Conservation (phyloP, 768 basidiomycete species). For the Leucocoprinus birnbaumii region DNA sequence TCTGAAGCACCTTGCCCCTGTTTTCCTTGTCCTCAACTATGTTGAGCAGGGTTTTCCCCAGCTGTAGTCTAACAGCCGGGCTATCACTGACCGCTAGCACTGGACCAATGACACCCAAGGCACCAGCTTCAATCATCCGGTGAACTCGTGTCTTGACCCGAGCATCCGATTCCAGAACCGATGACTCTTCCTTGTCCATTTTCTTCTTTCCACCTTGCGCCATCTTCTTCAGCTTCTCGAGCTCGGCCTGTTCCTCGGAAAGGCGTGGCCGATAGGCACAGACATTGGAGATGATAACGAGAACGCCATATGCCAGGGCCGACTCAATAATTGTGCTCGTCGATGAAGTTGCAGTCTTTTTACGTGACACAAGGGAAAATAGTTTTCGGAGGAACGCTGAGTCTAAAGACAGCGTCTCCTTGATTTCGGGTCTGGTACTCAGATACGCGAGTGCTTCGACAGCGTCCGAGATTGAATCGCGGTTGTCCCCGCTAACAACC, state of each 20-base stretch:
- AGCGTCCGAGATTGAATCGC: conserved; percentile 52
- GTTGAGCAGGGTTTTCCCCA: conserved; percentile 63
- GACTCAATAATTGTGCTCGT: conserved; percentile 31
- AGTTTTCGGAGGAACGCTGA: conserved; percentile 51
- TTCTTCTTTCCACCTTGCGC: conserved; percentile 40
- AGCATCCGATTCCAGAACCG: conserved; percentile 59
- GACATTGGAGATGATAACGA: conserved; percentile 74
- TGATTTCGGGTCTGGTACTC: conserved; percentile 58
- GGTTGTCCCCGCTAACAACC: conserved; percentile 37
- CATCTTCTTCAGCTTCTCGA: conserved; percentile 78
- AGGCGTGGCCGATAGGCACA: conserved; percentile 67
- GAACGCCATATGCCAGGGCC: conserved; percentile 73
- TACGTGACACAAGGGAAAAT: conserved; percentile 54
- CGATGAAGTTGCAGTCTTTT: conserved; percentile 28
- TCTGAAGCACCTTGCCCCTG: conserved; percentile 72
- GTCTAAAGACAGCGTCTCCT: conserved; percentile 58
- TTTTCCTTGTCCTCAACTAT: conserved; percentile 78
- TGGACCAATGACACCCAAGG: conserved; percentile 56
- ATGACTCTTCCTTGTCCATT: conserved; percentile 26
- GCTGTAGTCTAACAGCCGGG: conserved; percentile 49
- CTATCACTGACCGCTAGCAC: conserved; percentile 63
- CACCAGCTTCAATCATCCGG: conserved; percentile 57
- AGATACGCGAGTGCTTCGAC: conserved; percentile 88
- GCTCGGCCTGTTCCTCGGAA: conserved; percentile 79
- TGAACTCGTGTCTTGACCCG: conserved; percentile 62